These are phyloP conservation scores for Xylaria grammica DNA, from an alignment of 495 filamentous ascomycete species.

Conservation along the genomic window DNA sequence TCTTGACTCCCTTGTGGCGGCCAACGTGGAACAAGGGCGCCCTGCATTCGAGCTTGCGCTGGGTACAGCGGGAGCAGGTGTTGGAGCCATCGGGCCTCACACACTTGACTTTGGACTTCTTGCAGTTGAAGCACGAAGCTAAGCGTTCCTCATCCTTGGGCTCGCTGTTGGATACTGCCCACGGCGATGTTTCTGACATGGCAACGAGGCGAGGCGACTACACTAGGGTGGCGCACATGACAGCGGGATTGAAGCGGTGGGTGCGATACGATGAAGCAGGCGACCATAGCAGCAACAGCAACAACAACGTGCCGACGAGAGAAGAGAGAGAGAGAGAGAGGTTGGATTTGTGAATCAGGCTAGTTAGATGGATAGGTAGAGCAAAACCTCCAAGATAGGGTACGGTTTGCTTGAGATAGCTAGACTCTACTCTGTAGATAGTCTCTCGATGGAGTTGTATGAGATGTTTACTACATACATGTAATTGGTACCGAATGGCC, in stretches of 20 bases:
- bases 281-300: slow-evolving; percentile 7
- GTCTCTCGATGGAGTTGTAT: too few relatives aligned
- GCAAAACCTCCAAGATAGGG: too few relatives aligned
- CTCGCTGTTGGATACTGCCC: slow-evolving; percentile 34
- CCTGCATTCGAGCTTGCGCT: slow-evolving; percentile 62
- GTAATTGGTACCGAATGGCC: too few relatives aligned
- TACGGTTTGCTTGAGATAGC: too few relatives aligned
- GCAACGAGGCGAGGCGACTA: slow-evolving; percentile 18
- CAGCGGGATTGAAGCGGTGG: slow-evolving; percentile 7
- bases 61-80: slow-evolving; percentile 68
- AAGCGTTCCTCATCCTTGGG: slow-evolving; percentile 38
- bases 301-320: too few relatives aligned
- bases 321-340: too few relatives aligned
- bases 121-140: slow-evolving; percentile 71
- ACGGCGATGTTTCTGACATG: slow-evolving; percentile 36
- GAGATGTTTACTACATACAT: too few relatives aligned
- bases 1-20: slow-evolving; percentile 75
- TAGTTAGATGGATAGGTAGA: too few relatives aligned
- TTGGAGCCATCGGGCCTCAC: slow-evolving; percentile 50
- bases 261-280: not conserved
- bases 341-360: too few relatives aligned
- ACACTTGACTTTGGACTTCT: slow-evolving; percentile 71
- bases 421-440: too few relatives aligned
- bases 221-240: slow-evolving; percentile 9
- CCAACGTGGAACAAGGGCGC: slow-evolving; percentile 73